Conservation (phyloP, 164 flowering plant species). For the Nymphaea thermarum region DNA sequence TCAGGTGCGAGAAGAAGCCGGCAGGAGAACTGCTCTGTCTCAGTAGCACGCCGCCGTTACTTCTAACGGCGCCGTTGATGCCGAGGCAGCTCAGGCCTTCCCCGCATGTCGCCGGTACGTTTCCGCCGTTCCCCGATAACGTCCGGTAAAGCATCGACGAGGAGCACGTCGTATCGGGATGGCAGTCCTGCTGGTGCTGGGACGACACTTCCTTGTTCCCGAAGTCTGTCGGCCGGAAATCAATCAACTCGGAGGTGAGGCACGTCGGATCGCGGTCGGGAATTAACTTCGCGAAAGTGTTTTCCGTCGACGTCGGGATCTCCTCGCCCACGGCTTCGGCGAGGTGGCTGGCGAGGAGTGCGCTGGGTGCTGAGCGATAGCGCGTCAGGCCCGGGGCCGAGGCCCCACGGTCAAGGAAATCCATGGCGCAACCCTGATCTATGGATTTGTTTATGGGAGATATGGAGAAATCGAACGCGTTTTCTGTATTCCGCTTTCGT, state of each 20-base stretch:
- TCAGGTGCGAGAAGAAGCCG: slow-evolving; percentile 41
- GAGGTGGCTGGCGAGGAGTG: slow-evolving; percentile 26
- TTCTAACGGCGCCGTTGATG: slow-evolving; percentile 3
- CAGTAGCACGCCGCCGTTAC: slow-evolving; percentile 22
- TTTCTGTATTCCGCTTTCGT: not conserved
- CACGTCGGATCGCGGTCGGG: slow-evolving; percentile 21
- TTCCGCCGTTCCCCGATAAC: slow-evolving; percentile 1
- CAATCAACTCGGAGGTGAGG: not conserved
- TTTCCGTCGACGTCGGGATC: slow-evolving; percentile 11
- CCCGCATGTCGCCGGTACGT: slow-evolving; percentile 26
- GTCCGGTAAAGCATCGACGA: not conserved
- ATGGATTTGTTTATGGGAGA: not conserved
- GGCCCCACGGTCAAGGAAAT: not conserved
- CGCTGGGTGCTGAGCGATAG: slow-evolving; percentile 48
- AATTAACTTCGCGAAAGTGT: slow-evolving; percentile 18
- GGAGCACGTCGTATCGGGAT: slow-evolving; percentile 6
- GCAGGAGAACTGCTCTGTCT: slow-evolving; percentile 79
- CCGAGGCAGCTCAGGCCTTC: slow-evolving; percentile 16
- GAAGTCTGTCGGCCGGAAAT: slow-evolving; percentile 15
- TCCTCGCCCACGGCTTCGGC: slow-evolving; percentile 34
- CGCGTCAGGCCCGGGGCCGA: slow-evolving; percentile 25
- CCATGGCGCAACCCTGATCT: not conserved
- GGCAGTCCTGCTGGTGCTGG: slow-evolving; percentile 5
- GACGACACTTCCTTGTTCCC: slow-evolving; percentile 14
- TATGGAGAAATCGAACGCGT: not conserved